These are phyloP conservation scores for Dichotomopilus funicola DNA, from an alignment of 2,329 filamentous ascomycete species.

Conservation along the genomic window DNA sequence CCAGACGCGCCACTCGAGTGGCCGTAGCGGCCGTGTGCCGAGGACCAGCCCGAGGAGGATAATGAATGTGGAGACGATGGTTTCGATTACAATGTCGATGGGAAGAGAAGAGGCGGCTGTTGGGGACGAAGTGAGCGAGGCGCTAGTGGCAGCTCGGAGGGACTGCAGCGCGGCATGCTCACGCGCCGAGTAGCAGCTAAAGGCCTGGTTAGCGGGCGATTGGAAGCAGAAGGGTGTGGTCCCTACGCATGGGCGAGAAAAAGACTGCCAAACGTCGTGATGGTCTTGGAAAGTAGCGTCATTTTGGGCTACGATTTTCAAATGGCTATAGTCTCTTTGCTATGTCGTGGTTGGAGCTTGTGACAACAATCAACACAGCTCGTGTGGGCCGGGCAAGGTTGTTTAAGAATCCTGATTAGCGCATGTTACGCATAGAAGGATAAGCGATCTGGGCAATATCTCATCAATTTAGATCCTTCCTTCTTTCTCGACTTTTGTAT, in stretches of 20 bases:
- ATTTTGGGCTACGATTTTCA: slow-evolving; percentile 38
- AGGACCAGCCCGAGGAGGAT: slow-evolving; percentile 78
- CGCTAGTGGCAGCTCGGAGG: slow-evolving; percentile 42
- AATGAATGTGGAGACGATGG: slow-evolving; percentile 70
- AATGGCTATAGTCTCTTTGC: neutral
- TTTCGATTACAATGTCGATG: slow-evolving; percentile 81
- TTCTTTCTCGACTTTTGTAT: too few relatives aligned
- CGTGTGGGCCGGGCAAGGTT: too few relatives aligned
- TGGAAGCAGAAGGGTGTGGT: slow-evolving; percentile 3
- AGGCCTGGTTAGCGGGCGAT: slow-evolving; percentile 15
- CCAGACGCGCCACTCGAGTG: slow-evolving; percentile 78
- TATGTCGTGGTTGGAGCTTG: too few relatives aligned
- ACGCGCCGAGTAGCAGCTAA: slow-evolving; percentile 90
- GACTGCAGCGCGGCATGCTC: slow-evolving; percentile 76
- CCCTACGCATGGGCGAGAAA: slow-evolving; percentile 82
- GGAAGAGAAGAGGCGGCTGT: slow-evolving; percentile 53
- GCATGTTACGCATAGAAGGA: neutral
- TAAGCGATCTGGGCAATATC: neutral
- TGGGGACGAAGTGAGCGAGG: slow-evolving; percentile 37
- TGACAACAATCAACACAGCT: too few relatives aligned
- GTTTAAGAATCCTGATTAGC: neutral
- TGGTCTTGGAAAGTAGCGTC: slow-evolving; percentile 63
- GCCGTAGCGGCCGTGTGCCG: slow-evolving; percentile 69
- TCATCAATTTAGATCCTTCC: too few relatives aligned
- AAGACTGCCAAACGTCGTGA: slow-evolving; percentile 68